These are phyloP conservation scores for Plantago lanceolata DNA, from an alignment of 305 asterid genomes.

Conservation along the genomic window DNA sequence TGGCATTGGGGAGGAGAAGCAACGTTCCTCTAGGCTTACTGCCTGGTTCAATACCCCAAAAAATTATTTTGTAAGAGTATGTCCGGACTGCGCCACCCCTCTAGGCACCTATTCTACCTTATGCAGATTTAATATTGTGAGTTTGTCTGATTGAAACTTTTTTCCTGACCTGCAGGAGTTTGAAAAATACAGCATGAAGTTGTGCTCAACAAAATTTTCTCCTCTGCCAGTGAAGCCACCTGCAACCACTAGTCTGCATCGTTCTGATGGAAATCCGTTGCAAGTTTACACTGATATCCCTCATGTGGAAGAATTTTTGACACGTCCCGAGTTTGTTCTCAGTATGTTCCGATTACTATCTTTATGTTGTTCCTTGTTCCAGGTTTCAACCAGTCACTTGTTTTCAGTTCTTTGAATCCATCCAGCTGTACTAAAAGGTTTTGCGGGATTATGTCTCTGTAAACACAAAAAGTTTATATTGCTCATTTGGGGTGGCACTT, in stretches of 20 bases:
- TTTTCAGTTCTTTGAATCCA: slow-evolving; percentile 13
- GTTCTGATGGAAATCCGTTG: slow-evolving; percentile 49
- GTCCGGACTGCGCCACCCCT: slow-evolving; percentile 21
- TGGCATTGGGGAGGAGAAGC: slow-evolving; percentile 90
- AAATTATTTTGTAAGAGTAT: slow-evolving; percentile 72
- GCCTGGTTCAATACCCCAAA: slow-evolving; percentile 97
- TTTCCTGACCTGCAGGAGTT: slow-evolving; percentile 49
- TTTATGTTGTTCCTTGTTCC: background rate
- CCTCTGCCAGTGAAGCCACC: slow-evolving; percentile 34
- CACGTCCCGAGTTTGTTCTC: slow-evolving; percentile 73
- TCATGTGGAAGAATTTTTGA: slow-evolving; percentile 75
- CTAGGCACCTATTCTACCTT: background rate
- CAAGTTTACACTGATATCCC: slow-evolving; percentile 86
- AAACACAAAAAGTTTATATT: slow-evolving; percentile 5
- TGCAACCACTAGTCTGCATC: slow-evolving; percentile 39
- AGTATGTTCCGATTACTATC: slow-evolving; percentile 43
- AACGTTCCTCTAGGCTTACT: slow-evolving; percentile 94
- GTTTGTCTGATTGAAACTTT: slow-evolving; percentile 15
- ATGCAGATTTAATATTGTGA: slow-evolving; percentile 12
- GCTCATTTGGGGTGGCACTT: slow-evolving; percentile 9
- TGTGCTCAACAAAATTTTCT: slow-evolving; percentile 41
- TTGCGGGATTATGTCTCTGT: slow-evolving; percentile 14
- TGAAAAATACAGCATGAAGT: slow-evolving; percentile 47
- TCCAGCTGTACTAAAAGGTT: background rate
- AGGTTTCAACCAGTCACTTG: slow-evolving; percentile 3